Conservation (phyloP, 768 basidiomycete species). For the Imleria badia region DNA sequence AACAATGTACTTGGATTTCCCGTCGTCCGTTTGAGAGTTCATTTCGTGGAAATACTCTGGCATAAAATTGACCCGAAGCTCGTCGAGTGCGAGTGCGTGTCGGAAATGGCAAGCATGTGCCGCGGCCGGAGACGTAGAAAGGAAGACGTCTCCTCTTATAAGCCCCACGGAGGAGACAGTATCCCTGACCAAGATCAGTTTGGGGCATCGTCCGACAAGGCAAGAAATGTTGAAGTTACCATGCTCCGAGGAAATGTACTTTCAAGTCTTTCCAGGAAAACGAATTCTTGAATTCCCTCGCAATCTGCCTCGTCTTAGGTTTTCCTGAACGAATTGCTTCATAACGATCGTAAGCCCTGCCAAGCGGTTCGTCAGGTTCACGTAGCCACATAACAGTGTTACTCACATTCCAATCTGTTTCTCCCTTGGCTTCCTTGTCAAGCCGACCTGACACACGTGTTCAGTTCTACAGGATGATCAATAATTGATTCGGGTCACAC, state of each 20-base stretch:
- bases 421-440: constrained; percentile 19
- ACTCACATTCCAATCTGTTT: constrained; percentile 19
- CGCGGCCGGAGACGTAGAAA: not conserved
- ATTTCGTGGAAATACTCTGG: constrained; percentile 21
- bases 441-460: not conserved
- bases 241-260: not conserved
- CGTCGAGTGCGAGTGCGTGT: constrained; percentile 7
- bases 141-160: not conserved
- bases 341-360: too few species aligned
- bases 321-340: not conserved
- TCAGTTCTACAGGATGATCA: not conserved
- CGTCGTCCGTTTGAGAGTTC: too few species aligned
- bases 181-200: not conserved
- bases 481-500: too few species aligned
- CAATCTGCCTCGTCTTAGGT: constrained; percentile 4
- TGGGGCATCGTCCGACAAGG: too few species aligned
- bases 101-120: constrained; percentile 1
- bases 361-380: too few species aligned
- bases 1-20: constrained; percentile 4
- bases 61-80: constrained; percentile 7
- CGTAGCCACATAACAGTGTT: not conserved
- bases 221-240: not conserved
- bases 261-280: constrained; percentile 19
- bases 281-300: constrained; percentile 38
- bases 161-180: constrained; percentile 6